Base-by-base conservation (phyloP, 179 eudicot genomes). In the Carnegiea gigantea region DNA sequence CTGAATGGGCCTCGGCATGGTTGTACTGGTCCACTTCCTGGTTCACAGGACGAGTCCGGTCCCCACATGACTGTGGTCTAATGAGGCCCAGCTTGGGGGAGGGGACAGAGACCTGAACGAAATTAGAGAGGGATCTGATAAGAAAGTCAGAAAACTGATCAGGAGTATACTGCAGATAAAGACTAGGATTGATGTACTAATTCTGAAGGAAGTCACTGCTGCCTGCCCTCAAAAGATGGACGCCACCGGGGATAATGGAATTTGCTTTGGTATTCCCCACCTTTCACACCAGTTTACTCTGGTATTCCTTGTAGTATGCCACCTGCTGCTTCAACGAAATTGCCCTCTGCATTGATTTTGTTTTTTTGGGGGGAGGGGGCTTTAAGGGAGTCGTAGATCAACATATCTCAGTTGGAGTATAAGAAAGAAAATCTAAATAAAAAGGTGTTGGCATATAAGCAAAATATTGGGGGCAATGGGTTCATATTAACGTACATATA, bases 141-240 rank as follows among this genome's bases (percentile, higher is more conserved):
- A 88, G 90, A 71, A 67, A 44, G 48, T 85, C 88, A 28, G 84
- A 83, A 82, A 77, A 84, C 82, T 86, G 90, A 76, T 86, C 87
- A 60, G 88, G 79, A 10, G 90, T 51, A 60, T 86, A 88, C 59
- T 78, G 87, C 70, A 84, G 78, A 51, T 82, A 73, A 4, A 86
- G 68, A 18, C 20, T 54, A 36, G 90, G 88, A 59, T 88, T 82
- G 20, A 88, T 75, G 75, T 86, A 88, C 81, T 84, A 88, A 33
- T 88, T 88, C 60, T 86, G 90, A 26, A 88, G 79, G 77, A 80
- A 88, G 57, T 88, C 90, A 84, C 90, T 86, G 48, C 80, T 70
- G 49, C 88, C 90, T 28, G 90, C 88, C 74, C 87, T 84, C 14
- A 86, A 65, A 36, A 88, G 73, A 78, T 88, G 87, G n/a, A 88